Conservation (phyloP, 176 grass and related monocot genomes). For the Oryza meridionalis region DNA sequence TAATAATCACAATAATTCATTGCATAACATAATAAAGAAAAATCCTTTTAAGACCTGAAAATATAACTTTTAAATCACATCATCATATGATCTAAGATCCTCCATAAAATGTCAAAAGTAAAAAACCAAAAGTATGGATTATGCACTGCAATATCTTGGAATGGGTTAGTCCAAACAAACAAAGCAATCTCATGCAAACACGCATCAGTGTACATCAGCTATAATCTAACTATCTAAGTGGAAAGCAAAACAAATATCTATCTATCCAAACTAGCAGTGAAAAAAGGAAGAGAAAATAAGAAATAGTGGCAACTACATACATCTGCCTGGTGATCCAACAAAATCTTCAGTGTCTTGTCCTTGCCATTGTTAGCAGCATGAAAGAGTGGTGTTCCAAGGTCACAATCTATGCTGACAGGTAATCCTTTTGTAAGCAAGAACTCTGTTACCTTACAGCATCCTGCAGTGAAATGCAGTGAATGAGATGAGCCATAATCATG, state of each 20-base stretch:
- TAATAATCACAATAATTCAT: too few relatives aligned
- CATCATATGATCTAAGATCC: too few relatives aligned
- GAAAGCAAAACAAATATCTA: not conserved
- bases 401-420: conserved; percentile 35
- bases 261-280: not conserved
- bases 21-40: too few relatives aligned
- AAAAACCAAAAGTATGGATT: not conserved
- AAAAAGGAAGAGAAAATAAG: not conserved
- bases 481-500: not conserved
- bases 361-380: conserved; percentile 14
- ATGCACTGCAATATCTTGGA: not conserved
- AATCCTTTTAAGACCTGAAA: too few relatives aligned
- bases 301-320: conserved; percentile 5
- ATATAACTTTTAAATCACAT: too few relatives aligned
- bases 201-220: not conserved
- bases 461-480: not conserved
- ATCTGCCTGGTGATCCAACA: conserved; percentile 45
- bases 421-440: conserved; percentile 33
- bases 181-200: not conserved
- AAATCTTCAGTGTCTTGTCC: conserved; percentile 40
- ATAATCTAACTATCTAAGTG: not conserved
- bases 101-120: too few relatives aligned
- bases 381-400: conserved; percentile 35
- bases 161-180: not conserved
- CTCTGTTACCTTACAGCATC: conserved; percentile 35